A percentile compares a stretch with the other conserved stretches of the same genome.
phyloP scores from a whole-genome alignment of 1,284 basidiomycete genomes.

The Microstroma glucosiphilum region DNA sequence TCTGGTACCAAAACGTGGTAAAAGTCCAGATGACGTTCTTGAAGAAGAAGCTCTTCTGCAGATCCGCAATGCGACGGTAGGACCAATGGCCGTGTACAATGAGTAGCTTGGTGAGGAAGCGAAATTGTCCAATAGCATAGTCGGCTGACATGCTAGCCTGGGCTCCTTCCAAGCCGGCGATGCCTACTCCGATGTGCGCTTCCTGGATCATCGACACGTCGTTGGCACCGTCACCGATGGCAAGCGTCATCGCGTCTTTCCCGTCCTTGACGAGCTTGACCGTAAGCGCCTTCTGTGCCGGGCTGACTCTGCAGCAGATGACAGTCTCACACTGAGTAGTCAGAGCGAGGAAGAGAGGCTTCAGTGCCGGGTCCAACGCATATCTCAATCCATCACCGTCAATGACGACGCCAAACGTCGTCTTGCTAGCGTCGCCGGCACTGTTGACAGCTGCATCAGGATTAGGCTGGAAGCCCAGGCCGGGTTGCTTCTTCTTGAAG shows the following conservation, averaged over 20 bases:
- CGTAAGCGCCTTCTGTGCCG: slow-evolving; percentile 90
- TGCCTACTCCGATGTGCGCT: slow-evolving; percentile 89
- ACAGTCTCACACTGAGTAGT: slow-evolving; percentile 95
- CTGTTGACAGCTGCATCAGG: slow-evolving; percentile 17
- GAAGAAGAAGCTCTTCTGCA: slow-evolving; percentile 71
- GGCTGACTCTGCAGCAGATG: slow-evolving; percentile 92
- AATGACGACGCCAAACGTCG: slow-evolving; percentile 84
- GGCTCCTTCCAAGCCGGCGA: slow-evolving; percentile 89
- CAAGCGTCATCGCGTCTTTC: slow-evolving; percentile 87
- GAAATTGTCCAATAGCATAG: slow-evolving; percentile 95
- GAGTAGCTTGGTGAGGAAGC: slow-evolving; percentile 80
- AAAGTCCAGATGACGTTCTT: slow-evolving; percentile 64
- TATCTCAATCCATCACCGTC: slow-evolving; percentile 87
- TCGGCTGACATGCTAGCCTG: slow-evolving; percentile 99
- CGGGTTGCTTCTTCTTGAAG: slow-evolving; percentile 22
- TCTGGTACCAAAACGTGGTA: slow-evolving; percentile 87
- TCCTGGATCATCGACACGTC: slow-evolving; percentile 98
- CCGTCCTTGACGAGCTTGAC: slow-evolving; percentile 94
- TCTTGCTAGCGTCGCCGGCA: slow-evolving; percentile 20
- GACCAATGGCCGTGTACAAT: slow-evolving; percentile 95
- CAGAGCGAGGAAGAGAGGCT: slow-evolving; percentile 78
- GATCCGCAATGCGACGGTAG: slow-evolving; percentile 86
- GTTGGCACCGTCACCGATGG: slow-evolving; percentile 93
- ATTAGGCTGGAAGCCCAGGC: slow-evolving; percentile 7
- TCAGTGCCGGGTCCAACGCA: slow-evolving; percentile 71